Evolutionary conservation across 2,329 filamentous ascomycete genomes (phyloP), one percentile per base, ranked within the genome.

Genomic region (Xylaria sp.): DNA sequence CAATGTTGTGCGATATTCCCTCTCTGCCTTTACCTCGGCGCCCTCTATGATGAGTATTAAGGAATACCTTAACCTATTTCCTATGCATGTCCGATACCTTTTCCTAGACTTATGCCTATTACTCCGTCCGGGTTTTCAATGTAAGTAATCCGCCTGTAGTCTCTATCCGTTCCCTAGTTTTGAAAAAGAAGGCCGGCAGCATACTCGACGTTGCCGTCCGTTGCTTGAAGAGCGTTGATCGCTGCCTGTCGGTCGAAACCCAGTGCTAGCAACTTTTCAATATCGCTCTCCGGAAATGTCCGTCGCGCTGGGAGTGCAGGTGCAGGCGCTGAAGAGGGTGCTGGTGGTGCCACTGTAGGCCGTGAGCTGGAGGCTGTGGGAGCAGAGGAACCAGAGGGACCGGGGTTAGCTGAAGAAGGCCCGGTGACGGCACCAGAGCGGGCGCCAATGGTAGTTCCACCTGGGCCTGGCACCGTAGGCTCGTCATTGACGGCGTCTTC

Each of bases 391-490:
- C 72, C 70, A 23, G 74, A 66, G 30, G 73, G 71, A 32, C 72
- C 71, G 43, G 71, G 60, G n/a, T 73, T 61, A 64, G 76, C 57
- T 63, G 75, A 61, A n/a, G 79, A 76, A 7, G 86, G 85, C 9
- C 81, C 87, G 55, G 86, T 87, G 25, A 96, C 88, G 30, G 91
- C 93, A 18, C 96, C 96, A 2, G 94, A 92, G 64, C 90, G 88
- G 57, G 91, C 90, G 50, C 95, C 95, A 70, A 98, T 93, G 57
- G 93, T 90, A 12, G 93, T 97, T n/a, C 94, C 95, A 45, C 91
- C 92, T 0, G 94, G 93, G 0, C 96, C 96, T 52, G 90, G 87
- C 57, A 98, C 88, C 15, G 91, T 93, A 4, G 94, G 94, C 80
- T 98, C 95, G 65, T 92, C 87, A 60, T 90, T 86, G 67, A 90